Conservation (phyloP, 2,329 filamentous ascomycete species). For the Lachnellula willkommii region DNA sequence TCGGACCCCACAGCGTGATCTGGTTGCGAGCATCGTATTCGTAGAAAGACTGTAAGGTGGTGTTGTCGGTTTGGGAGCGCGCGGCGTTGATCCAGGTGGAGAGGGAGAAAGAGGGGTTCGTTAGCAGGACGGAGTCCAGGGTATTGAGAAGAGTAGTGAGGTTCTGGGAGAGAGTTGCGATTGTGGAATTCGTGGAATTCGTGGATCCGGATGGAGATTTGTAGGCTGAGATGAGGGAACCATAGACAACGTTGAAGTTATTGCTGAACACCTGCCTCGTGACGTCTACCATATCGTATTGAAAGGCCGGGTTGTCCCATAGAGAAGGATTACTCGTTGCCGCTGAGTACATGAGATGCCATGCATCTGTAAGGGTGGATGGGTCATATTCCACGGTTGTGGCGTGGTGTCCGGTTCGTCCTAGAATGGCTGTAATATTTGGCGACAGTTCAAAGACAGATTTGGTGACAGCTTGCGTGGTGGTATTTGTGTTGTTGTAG, state of each 20-base stretch:
- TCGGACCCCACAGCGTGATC: constrained; percentile 46
- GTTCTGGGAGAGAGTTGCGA: constrained; percentile 21
- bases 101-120: constrained; percentile 40
- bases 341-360: constrained; percentile 37
- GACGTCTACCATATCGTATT: constrained; percentile 45
- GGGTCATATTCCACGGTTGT: constrained; percentile 41
- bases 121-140: constrained; percentile 39
- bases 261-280: constrained; percentile 45
- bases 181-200: constrained; percentile 21
- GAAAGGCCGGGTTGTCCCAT: constrained; percentile 39
- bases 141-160: constrained; percentile 34
- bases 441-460: constrained; percentile 43
- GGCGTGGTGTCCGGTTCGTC: constrained; percentile 37
- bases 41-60: constrained; percentile 33
- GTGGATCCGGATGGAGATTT: constrained; percentile 15
- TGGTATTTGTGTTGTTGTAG: constrained; percentile 46
- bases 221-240: constrained; percentile 38
- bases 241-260: constrained; percentile 48
- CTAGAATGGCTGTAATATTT: constrained; percentile 36
- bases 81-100: constrained; percentile 39
- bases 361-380: constrained; percentile 34
- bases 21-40: constrained; percentile 46
- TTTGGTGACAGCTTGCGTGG: constrained; percentile 36
- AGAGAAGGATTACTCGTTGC: constrained; percentile 30
- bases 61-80: constrained; percentile 23